A percentile compares a stretch with the other conserved stretches of the same genome.
phyloP scores from a whole-genome alignment of 108 stramenopile species.

The Nitzschia sp. region DNA sequence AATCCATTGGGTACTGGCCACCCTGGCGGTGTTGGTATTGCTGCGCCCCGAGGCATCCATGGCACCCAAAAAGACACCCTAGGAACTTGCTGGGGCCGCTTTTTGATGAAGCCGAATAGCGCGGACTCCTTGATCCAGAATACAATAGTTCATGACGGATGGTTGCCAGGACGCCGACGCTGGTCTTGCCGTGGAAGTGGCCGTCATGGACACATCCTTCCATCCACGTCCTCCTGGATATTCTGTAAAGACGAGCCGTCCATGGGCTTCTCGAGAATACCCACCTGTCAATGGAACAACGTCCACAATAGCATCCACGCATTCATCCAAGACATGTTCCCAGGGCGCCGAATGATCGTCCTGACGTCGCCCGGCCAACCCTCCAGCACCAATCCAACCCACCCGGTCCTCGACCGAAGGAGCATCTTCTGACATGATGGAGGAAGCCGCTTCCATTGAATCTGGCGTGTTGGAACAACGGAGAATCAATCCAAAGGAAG shows the following conservation, averaged over 20 bases:
- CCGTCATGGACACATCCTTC: background rate
- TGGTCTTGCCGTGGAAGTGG: background rate
- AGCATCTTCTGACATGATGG: no score
- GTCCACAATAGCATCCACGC: slow-evolving; percentile 80
- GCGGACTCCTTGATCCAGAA: slow-evolving; percentile 35
- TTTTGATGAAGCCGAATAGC: slow-evolving; percentile 40
- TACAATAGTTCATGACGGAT: slow-evolving; percentile 44
- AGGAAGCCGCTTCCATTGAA: no score
- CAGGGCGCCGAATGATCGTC: slow-evolving; percentile 31
- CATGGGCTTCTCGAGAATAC: slow-evolving; percentile 75
- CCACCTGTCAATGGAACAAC: slow-evolving; percentile 75
- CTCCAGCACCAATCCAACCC: slow-evolving; percentile 59
- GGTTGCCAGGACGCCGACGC: slow-evolving; percentile 21
- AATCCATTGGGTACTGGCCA: slow-evolving; percentile 57
- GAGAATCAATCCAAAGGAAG: slow-evolving; percentile 32
- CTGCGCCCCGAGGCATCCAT: slow-evolving; percentile 17
- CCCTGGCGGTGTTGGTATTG: slow-evolving; percentile 34
- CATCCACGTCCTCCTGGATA: slow-evolving; percentile 35
- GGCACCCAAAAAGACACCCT: no score
- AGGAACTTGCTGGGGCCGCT: background rate
- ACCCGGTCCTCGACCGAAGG: slow-evolving; percentile 8
- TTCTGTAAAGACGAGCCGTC: slow-evolving; percentile 59
- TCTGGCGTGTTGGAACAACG: slow-evolving; percentile 37
- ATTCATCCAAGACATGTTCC: slow-evolving; percentile 59
- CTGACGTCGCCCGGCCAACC: slow-evolving; percentile 10